A percentile compares a stretch with the other conserved stretches of the same genome.
Evolutionary conservation across 2,329 filamentous ascomycete species (phyloP).

Genomic region (Alternaria conjuncta): DNA sequence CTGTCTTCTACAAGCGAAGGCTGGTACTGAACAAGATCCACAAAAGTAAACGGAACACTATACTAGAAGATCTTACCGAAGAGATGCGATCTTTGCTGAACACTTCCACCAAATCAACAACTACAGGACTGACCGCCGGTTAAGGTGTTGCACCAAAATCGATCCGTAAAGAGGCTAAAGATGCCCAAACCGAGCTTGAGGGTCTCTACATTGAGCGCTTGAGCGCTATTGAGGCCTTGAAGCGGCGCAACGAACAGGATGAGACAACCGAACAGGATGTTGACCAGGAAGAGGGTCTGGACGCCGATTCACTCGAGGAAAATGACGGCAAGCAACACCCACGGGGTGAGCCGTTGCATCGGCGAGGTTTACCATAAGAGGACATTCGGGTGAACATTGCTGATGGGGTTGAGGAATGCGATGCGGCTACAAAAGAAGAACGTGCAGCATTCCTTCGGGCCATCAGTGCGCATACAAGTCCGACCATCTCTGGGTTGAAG

Average conservation of each 20-base stretch:
- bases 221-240: neutral
- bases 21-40: neutral
- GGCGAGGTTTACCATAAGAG: neutral
- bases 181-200: neutral
- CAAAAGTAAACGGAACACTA: neutral
- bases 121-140: neutral
- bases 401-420: neutral
- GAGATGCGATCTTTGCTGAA: neutral
- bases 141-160: neutral
- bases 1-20: neutral
- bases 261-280: neutral
- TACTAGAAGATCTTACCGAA: neutral
- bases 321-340: neutral
- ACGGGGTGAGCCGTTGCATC: neutral
- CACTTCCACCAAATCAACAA: neutral
- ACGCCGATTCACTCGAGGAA: neutral
- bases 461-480: neutral
- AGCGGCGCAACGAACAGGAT: neutral
- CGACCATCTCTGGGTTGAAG: neutral
- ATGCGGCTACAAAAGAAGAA: neutral
- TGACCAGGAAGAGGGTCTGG: neutral
- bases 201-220: neutral
- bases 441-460: neutral
- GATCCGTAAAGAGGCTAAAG: neutral
- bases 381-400: neutral